Evolutionary conservation across 176 grass and related monocot genomes (phyloP).

Genomic region (Cocos nucifera): DNA sequence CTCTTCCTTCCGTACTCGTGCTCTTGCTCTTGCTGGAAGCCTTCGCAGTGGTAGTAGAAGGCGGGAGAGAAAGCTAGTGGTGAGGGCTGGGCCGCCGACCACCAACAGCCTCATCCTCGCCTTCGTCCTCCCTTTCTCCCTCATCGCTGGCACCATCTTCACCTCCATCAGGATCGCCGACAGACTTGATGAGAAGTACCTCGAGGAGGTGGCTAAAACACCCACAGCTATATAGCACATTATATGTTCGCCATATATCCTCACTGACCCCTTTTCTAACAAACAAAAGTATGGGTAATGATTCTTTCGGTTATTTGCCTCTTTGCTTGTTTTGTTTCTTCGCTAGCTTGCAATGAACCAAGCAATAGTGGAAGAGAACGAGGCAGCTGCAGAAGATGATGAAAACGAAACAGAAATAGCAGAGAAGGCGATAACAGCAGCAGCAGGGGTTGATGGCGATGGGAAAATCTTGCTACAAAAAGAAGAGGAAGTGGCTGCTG

Average conservation of each 20-base stretch:
- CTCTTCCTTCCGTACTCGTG: no score
- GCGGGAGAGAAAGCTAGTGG: slow-evolving; percentile 17
- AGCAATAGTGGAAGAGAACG: slow-evolving; percentile 60
- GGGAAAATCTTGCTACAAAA: slow-evolving; percentile 14
- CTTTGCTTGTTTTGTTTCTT: not conserved
- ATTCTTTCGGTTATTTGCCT: not conserved
- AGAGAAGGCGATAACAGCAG: not conserved
- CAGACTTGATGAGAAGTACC: slow-evolving; percentile 68
- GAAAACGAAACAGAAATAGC: not conserved
- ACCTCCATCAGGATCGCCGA: slow-evolving; percentile 48
- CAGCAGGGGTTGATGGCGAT: not conserved
- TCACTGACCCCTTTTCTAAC: not conserved
- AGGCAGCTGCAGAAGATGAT: slow-evolving; percentile 7
- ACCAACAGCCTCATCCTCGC: slow-evolving; percentile 65
- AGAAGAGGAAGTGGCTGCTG: slow-evolving; percentile 22
- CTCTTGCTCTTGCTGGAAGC: no score
- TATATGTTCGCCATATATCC: slow-evolving; percentile 8
- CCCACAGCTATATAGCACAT: not conserved
- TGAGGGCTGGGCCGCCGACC: slow-evolving; percentile 61
- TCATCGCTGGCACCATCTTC: slow-evolving; percentile 64
- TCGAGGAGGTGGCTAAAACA: slow-evolving; percentile 42
- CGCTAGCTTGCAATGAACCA: slow-evolving; percentile 47
- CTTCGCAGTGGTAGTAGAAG: not conserved
- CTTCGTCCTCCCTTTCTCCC: slow-evolving; percentile 74
- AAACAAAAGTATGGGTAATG: not conserved